A percentile compares a stretch with the other conserved stretches of the same genome.
Evolutionary conservation across 2,329 filamentous ascomycete species (phyloP).

Genomic region (Cytospora piceae): DNA sequence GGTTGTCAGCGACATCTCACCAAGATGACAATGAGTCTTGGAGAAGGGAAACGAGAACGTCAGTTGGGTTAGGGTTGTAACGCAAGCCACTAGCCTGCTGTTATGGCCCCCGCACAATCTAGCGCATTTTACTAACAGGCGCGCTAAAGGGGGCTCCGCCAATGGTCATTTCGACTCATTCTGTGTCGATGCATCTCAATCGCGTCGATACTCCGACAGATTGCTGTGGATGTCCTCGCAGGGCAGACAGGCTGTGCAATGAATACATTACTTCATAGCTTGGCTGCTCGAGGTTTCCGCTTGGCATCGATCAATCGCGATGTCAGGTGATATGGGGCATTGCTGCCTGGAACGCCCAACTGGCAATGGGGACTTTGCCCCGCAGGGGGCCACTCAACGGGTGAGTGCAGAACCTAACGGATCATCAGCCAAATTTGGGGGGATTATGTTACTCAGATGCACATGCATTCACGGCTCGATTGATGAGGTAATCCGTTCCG

Average conservation of each 20-base stretch:
- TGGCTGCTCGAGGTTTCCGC: neutral
- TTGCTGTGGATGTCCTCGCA: neutral
- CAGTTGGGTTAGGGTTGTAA: neutral
- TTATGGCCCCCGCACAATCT: neutral
- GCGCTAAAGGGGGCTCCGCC: conserved; percentile 1
- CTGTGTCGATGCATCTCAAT: neutral
- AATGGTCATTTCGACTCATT: conserved; percentile 29
- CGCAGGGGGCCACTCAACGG: conserved; percentile 39
- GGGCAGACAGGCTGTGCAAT: neutral
- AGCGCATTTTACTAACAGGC: neutral
- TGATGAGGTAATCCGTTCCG: neutral
- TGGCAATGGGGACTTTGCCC: too few relatives aligned
- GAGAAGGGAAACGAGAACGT: neutral
- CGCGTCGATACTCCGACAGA: neutral
- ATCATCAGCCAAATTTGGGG: neutral
- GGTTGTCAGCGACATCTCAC: neutral
- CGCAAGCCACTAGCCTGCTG: neutral
- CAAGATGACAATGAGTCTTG: neutral
- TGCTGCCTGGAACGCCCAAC: conserved; percentile 46
- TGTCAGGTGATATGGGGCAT: conserved; percentile 51
- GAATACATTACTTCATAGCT: too few relatives aligned
- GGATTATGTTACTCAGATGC: neutral
- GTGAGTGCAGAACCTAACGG: neutral
- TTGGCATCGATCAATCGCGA: conserved; percentile 43
- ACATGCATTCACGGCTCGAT: neutral